Percentiles rank a stretch among this genome's conserved stretches.
These are phyloP conservation scores for Hyphopichia pseudoburtonii DNA, from an alignment of 1,139 yeast genomes.

Conservation along the genomic window DNA sequence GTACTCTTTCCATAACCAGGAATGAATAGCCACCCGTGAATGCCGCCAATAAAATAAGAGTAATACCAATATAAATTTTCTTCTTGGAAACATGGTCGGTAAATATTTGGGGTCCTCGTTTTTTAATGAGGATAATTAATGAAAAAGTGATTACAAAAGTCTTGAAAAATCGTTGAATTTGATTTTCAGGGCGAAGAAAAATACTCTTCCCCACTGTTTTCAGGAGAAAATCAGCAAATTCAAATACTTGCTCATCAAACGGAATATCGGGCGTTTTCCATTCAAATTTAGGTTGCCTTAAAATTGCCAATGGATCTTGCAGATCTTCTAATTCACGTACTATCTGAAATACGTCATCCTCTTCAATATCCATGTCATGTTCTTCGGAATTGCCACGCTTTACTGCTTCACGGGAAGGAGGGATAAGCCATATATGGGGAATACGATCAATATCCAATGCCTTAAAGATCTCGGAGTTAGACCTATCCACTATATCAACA, in stretches of 20 bases:
- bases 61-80: constrained; percentile 35
- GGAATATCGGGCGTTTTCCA: constrained; percentile 31
- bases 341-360: constrained; percentile 1
- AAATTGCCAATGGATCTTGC: constrained; percentile 23
- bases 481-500: constrained; percentile 49
- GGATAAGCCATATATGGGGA: constrained; percentile 67
- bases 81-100: constrained; percentile 26
- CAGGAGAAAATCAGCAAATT: constrained; percentile 55
- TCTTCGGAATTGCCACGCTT: too few species aligned
- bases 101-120: constrained; percentile 41
- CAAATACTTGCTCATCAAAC: constrained; percentile 32
- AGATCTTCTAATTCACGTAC: constrained; percentile 16
- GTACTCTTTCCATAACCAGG: constrained; percentile 56
- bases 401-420: constrained; percentile 47
- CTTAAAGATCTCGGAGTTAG: constrained; percentile 34
- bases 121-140: constrained; percentile 49
- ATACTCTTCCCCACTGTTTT: constrained; percentile 43
- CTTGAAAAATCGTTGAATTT: constrained; percentile 38
- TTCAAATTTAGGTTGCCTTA: constrained; percentile 31
- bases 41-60: constrained; percentile 40
- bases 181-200: constrained; percentile 41
- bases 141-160: constrained; percentile 49
- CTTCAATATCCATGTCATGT: too few species aligned
- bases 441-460: constrained; percentile 45
- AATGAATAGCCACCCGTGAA: constrained; percentile 65